Conservation (phyloP, 257 asterid genomes). For the Lantana camara region DNA sequence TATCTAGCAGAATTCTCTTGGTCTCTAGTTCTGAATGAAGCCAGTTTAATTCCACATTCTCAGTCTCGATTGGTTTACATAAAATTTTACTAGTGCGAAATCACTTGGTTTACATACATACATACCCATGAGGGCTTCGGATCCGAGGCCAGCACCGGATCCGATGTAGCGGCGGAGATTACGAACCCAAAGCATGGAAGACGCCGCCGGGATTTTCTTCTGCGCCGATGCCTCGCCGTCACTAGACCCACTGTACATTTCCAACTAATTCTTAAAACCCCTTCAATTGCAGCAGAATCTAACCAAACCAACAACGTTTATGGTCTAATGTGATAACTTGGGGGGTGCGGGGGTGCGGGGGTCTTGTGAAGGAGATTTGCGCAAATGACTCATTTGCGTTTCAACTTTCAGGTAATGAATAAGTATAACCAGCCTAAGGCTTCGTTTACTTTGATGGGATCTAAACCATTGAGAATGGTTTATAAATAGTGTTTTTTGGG, state of each 20-base stretch:
- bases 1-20: conserved; percentile 86
- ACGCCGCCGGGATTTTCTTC: conserved; percentile 84
- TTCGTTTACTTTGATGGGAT: too few species aligned
- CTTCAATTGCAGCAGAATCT: conserved; percentile 23
- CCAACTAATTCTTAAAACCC: conserved; percentile 29
- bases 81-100: conserved; percentile 17
- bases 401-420: too few species aligned
- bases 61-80: conserved; percentile 7
- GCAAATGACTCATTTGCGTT: too few species aligned
- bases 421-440: too few species aligned
- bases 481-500: too few species aligned
- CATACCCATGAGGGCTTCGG: conserved; percentile 98
- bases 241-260: conserved; percentile 77
- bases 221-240: conserved; percentile 74
- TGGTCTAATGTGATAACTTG: too few species aligned
- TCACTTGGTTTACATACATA: conserved; percentile 20
- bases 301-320: conserved; percentile 24
- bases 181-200: conserved; percentile 99
- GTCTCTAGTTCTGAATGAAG: conserved; percentile 85
- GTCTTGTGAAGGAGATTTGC: too few species aligned
- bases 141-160: conserved; percentile 98
- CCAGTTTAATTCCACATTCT: conserved; percentile 25
- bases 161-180: conserved; percentile 97
- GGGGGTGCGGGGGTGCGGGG: too few species aligned
- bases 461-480: too few species aligned